A percentile compares a stretch with the other conserved stretches of the same genome.
phyloP scores from a whole-genome alignment of 345 rosid species.

The Arabidopsis suecica region DNA sequence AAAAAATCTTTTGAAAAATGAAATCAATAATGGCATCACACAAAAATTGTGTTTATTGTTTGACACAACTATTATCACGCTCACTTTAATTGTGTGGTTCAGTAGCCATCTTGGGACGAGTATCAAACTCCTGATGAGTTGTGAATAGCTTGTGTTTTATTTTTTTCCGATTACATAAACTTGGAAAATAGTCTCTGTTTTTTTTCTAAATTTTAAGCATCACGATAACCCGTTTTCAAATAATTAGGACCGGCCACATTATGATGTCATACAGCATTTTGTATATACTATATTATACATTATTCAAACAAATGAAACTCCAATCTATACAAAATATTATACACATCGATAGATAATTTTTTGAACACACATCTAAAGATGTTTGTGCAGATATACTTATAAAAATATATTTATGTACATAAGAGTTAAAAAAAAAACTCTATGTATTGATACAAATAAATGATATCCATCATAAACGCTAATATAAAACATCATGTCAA shows the following conservation, averaged over 20 bases:
- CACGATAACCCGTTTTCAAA: slow-evolving; percentile 2
- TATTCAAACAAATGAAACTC: not conserved
- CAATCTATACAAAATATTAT: not conserved
- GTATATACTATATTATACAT: not conserved
- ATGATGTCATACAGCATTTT: not conserved
- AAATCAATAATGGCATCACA: slow-evolving; percentile 17
- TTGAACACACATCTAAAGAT: too few species aligned
- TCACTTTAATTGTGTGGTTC: slow-evolving; percentile 43
- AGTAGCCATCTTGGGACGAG: slow-evolving; percentile 11
- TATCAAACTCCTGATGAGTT: slow-evolving; percentile 16
- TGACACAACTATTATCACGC: slow-evolving; percentile 23
- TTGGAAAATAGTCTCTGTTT: not conserved
- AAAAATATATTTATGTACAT: not conserved
- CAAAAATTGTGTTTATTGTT: not conserved
- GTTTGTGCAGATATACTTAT: not conserved
- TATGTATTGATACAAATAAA: not conserved
- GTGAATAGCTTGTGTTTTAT: slow-evolving; percentile 10
- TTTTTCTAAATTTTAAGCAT: not conserved
- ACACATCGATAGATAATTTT: not conserved
- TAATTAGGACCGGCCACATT: slow-evolving; percentile 16
- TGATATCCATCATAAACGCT: not conserved
- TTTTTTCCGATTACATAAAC: not conserved
- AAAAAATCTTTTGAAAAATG: too few species aligned
- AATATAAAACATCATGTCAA: slow-evolving; percentile 2
- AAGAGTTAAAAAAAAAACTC: not conserved